Evolutionary conservation across 257 asterid genomes (phyloP), one percentile per base, ranked within the genome.

Genomic region (Pogostemon cablin): DNA sequence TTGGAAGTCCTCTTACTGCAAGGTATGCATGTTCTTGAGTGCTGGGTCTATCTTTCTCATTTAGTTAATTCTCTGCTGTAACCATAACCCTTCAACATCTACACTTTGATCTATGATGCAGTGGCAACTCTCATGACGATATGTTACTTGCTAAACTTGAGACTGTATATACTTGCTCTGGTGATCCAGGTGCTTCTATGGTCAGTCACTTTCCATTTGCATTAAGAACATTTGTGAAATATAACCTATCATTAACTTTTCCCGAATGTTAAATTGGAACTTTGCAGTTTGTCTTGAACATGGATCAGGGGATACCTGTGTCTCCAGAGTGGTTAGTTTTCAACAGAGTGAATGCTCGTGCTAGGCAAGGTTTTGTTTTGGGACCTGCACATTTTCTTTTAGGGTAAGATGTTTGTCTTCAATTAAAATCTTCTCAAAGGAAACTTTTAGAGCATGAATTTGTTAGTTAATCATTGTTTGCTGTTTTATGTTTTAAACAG

Each of bases 1-100:
- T 81, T 80, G 92, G 97, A 73, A 85, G 98, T 78, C 99, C 99
- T 66, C 96, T 93, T 62, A 93, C 98, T 72, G 96, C 99, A 57
- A 93, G 99, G 99, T 91, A 79, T 75, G 73, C 66, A 52, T 42
- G 35, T 17, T 67, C 11, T 38, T 57, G 54, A 43, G 9, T 71
- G 38, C 69, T 46, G 55, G 20, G 58, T 52, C 44, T 60, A 47
- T 8, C 50, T 54, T 57, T 42, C 75, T 47, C 35, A 70, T 50
- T 65, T 34, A 61, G 60, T 50, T 61, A 41, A 49, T 2, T 7
- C 46, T 68, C 47, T 76, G 59, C 39, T 49, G 65, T 58, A 17
- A n/a, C 56, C 54, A 8, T 47, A 35, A 69, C 43, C 4, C 0
- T 49, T 12, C 66, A 52, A 42, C 17, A 46, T 17, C 6, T 52